Conservation (phyloP, 768 basidiomycete genomes). For the Royoungia palumana region DNA sequence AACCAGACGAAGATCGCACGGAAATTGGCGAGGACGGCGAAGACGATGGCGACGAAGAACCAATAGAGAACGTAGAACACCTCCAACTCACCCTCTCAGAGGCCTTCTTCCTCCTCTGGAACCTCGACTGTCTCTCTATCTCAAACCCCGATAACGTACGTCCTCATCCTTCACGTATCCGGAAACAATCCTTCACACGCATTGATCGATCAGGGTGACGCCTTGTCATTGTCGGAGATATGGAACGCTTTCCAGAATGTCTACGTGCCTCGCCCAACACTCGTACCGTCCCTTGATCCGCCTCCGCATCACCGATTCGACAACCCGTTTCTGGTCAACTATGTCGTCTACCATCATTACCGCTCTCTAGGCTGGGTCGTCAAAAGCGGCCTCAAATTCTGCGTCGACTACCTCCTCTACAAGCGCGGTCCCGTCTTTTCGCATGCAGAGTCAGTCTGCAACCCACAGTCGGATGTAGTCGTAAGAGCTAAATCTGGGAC, state of each 20-base stretch:
- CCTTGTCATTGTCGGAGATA: conserved; percentile 54
- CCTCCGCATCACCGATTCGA: conserved; percentile 56
- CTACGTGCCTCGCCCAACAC: conserved; percentile 42
- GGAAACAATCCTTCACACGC: neutral
- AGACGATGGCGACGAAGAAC: conserved; percentile 47
- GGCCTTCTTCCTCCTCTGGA: conserved; percentile 86
- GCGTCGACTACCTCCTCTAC: conserved; percentile 91
- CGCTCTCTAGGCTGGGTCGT: conserved; percentile 97
- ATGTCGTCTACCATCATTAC: conserved; percentile 91
- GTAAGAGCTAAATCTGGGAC: neutral
- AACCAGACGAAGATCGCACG: conserved; percentile 11
- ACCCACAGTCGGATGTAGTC: neutral
- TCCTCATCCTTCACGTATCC: neutral
- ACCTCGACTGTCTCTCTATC: conserved; percentile 75
- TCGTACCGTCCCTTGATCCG: conserved; percentile 26
- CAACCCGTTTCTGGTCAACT: conserved; percentile 90
- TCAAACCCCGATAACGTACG: conserved; percentile 63
- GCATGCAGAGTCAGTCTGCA: conserved; percentile 81
- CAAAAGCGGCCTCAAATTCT: conserved; percentile 95
- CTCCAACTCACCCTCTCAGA: conserved; percentile 87
- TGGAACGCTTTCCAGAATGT: conserved; percentile 63
- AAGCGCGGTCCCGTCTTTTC: conserved; percentile 92
- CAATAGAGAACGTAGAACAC: conserved; percentile 77
- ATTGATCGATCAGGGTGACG: conserved; percentile 40
- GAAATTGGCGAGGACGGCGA: conserved; percentile 29